Base-by-base conservation (phyloP, 495 filamentous ascomycete species). In the Talaromyces wortmannii region DNA sequence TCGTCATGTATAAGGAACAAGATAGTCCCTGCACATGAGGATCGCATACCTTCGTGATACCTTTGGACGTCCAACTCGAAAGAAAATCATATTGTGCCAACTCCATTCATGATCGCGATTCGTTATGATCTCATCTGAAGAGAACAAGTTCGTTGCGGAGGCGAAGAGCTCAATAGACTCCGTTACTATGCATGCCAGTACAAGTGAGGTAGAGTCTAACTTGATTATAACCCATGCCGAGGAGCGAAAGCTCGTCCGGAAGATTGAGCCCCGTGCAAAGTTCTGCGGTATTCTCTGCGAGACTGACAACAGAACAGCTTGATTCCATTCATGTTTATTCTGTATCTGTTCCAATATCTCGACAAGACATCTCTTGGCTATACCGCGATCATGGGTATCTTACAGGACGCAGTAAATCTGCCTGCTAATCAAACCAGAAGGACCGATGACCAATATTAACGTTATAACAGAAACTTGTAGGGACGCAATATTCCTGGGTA, bases 371-470 rank as follows among this genome's bases (percentile, higher is more conserved):
- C 50, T 36, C 50, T 52, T 11, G 30, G 30, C 13, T 52, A 52
- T 31, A 40, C 50, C 7, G 30, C 50, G 30, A 31, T 52, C 29
- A 52, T 52, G 50, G 50, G 50, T n/a, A 33, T 52, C n/a, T 48
- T 48, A 29, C 15, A 16, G 8, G 45, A 29, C 45, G 23, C 45
- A 48, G 45, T 48, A 48, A 29, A n/a, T 48, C 45, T 52, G 75
- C 72, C 55, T 63, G 61, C 8, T 76, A 77, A 61, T 72, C 71
- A 50, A 73, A 76, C 44, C 77, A 81, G 33, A 77, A 83, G 57
- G 79, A 81, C 58, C 78, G 77, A n/a, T 79, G 77, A 13, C 61
- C 82, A 10, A 79, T 78, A 4, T 75, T 85, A 31, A 65, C 67
- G n/a, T 60, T 73, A 7, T 80, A 63, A 58, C 59, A 83, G 7